Evolutionary conservation across 495 filamentous ascomycete genomes (phyloP).

Genomic region (Gamarada debralockiae): DNA sequence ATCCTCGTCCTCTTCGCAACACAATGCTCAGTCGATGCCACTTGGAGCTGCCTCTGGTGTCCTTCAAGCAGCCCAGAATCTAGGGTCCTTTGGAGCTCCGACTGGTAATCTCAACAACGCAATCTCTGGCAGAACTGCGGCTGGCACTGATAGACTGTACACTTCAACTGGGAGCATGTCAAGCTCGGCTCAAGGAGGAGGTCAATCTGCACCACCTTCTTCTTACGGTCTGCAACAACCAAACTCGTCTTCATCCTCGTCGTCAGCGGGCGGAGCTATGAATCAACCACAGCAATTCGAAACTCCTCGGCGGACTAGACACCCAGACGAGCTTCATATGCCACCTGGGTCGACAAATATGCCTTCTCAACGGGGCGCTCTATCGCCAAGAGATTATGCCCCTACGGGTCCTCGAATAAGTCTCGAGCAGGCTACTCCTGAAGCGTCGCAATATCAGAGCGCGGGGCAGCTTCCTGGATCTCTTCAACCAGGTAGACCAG

Average conservation of each 20-base stretch:
- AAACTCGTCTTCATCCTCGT: slow-evolving; percentile 14
- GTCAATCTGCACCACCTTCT: slow-evolving; percentile 11
- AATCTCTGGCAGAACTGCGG: slow-evolving; percentile 29
- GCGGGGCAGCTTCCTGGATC: slow-evolving; percentile 46
- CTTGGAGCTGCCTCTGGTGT: slow-evolving; percentile 23
- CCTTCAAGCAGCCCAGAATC: slow-evolving; percentile 39
- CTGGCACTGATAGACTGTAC: slow-evolving; percentile 32
- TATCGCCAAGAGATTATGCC: slow-evolving; percentile 50
- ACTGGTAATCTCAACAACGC: slow-evolving; percentile 33
- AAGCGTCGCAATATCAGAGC: slow-evolving; percentile 50
- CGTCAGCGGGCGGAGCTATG: slow-evolving; percentile 23
- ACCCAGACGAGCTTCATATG: slow-evolving; percentile 77
- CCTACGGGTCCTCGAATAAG: slow-evolving; percentile 29
- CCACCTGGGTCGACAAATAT: slow-evolving; percentile 44
- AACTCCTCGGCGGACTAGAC: slow-evolving; percentile 49
- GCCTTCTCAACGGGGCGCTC: slow-evolving; percentile 35
- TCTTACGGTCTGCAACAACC: slow-evolving; percentile 11
- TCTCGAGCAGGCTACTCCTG: slow-evolving; percentile 27
- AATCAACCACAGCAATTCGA: slow-evolving; percentile 49
- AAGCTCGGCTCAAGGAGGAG: slow-evolving; percentile 9
- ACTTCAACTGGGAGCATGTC: slow-evolving; percentile 17
- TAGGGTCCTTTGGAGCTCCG: slow-evolving; percentile 47
- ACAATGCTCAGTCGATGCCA: slow-evolving; percentile 12
- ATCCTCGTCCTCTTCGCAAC: slow-evolving; percentile 15
- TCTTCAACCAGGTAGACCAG: slow-evolving; percentile 51